Base-by-base conservation (phyloP, 495 filamentous ascomycete species). In the Lophiostoma macrostomum region DNA sequence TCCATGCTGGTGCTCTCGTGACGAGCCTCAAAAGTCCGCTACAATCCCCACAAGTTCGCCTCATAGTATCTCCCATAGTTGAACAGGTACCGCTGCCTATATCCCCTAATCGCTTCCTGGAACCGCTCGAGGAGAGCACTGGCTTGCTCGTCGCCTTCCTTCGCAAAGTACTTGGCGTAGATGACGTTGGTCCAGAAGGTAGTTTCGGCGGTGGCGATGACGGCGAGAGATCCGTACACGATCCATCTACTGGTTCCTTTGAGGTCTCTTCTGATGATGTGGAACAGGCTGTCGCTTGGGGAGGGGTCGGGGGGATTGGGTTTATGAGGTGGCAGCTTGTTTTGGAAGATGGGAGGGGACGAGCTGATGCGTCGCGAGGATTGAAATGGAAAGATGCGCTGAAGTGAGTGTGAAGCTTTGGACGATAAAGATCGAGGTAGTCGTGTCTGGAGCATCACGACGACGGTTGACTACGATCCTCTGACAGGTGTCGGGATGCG, bases 101-200 rank as follows among this genome's bases (percentile, higher is more conserved):
- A 43, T 14, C 6, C 11, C 20, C 5, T 4, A 7, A 43, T 22
- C 20, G 13, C 16, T 25, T 11, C 22, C 16, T n/a, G 4, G 4
- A 28, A 16, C 5, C 29, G n/a, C 2, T 6, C 23, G 20, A 43
- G 23, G 24, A 43, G 29, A 20, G 25, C 39, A 11, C 14, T 25
- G 3, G 39, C 25, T 2, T 14, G 3, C 22, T 29, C 40, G 16
- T 40, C 31, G 13, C 40, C 47, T 11, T 47, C 52, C 4, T 28
- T 25, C 1, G 41, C 43, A 18, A 47, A 49, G 37, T 22, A 47
- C 18, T 55, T 55, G n/a, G 39, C 38, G 16, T 45, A 43, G 12
- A 53, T 53, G 27, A 57, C 31, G 11, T 57, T 57, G 13, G 24
- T 5, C 53, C 53, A 57, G 39, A 57, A 57, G 16, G 45, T 57